phyloP scores from a whole-genome alignment of 1,139 yeast species.

The Pneumocystis canis region DNA sequence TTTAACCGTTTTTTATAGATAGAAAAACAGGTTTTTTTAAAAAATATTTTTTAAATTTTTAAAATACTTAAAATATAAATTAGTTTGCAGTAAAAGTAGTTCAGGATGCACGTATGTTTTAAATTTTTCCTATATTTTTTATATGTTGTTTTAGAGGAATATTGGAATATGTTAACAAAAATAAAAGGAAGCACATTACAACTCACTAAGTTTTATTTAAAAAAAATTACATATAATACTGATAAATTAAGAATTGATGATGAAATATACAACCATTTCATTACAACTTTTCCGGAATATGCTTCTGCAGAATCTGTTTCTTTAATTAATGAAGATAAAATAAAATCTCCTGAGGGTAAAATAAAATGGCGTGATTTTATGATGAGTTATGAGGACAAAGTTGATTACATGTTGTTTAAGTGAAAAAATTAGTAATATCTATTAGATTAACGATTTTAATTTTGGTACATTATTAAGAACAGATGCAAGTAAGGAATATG shows the following conservation, averaged over 20 bases:
- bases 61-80: constrained; percentile 44
- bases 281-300: constrained; percentile 76
- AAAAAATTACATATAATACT: neutral
- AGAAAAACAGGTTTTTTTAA: neutral
- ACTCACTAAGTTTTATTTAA: constrained; percentile 2
- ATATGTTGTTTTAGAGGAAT: constrained; percentile 38
- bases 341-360: constrained; percentile 71
- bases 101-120: constrained; percentile 47
- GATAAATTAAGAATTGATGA: constrained; percentile 37
- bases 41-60: neutral
- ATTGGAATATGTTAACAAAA: constrained; percentile 66
- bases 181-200: constrained; percentile 63
- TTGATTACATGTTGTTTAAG: neutral
- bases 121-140: neutral
- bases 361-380: constrained; percentile 83
- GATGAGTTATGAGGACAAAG: constrained; percentile 57
- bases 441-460: constrained; percentile 65
- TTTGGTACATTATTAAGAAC: constrained; percentile 85
- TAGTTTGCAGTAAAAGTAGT: constrained; percentile 98
- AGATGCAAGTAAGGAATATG: constrained; percentile 56
- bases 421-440: constrained; percentile 8
- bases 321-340: constrained; percentile 54
- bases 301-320: constrained; percentile 38
- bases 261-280: constrained; percentile 56
- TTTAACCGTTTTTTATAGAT: constrained; percentile 9